These are phyloP conservation scores for Diplodia seriata DNA, from an alignment of 2,329 filamentous ascomycete genomes.

Conservation along the genomic window DNA sequence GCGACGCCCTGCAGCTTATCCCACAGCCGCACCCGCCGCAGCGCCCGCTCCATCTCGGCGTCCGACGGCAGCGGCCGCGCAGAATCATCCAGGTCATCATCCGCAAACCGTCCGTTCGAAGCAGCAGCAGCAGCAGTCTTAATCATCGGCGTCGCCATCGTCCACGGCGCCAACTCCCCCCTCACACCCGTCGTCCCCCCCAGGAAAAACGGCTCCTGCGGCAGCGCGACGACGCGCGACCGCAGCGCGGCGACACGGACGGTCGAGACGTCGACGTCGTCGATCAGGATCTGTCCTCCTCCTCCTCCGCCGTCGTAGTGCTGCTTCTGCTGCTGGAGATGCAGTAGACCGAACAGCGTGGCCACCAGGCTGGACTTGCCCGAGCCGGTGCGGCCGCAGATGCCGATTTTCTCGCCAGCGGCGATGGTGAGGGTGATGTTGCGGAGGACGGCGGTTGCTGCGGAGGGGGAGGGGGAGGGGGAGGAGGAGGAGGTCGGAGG, in stretches of 20 bases:
- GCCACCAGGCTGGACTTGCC: slow-evolving; percentile 54
- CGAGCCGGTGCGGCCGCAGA: slow-evolving; percentile 62
- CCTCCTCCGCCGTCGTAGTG: slow-evolving; percentile 37
- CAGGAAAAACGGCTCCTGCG: slow-evolving; percentile 63
- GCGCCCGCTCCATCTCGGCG: slow-evolving; percentile 33
- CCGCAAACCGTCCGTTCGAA: no score
- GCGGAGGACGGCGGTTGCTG: slow-evolving; percentile 33
- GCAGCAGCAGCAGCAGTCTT: no score
- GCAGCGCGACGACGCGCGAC: slow-evolving; percentile 58
- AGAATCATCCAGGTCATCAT: no score
- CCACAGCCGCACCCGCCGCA: slow-evolving; percentile 37
- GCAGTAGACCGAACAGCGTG: slow-evolving; percentile 51
- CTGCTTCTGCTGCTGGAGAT: slow-evolving; percentile 38
- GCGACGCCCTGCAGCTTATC: slow-evolving; percentile 30
- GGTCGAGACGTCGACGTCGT: slow-evolving; percentile 47
- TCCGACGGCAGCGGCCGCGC: slow-evolving; percentile 31
- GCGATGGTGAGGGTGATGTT: slow-evolving; percentile 49
- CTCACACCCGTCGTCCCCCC: slow-evolving; percentile 43
- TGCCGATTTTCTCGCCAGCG: slow-evolving; percentile 57
- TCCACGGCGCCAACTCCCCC: slow-evolving; percentile 49
- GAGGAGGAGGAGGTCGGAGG: not conserved
- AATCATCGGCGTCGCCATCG: not conserved
- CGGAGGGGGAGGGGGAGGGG: slow-evolving; percentile 33
- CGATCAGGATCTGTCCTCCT: slow-evolving; percentile 51
- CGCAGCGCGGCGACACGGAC: slow-evolving; percentile 56